These are phyloP conservation scores for Kingdonia uniflora DNA, from an alignment of 164 flowering plant species.

Conservation along the genomic window DNA sequence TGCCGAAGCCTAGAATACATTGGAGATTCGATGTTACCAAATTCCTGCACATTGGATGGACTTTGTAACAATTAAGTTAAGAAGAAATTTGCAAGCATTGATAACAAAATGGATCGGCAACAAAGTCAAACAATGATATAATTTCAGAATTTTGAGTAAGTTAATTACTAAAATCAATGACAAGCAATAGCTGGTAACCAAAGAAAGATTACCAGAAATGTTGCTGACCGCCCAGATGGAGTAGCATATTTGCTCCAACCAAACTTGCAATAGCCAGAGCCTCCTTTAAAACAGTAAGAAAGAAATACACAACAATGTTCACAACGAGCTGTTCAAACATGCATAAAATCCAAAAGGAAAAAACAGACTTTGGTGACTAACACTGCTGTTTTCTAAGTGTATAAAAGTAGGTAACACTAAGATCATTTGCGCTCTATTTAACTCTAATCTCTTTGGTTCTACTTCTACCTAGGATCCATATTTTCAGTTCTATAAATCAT, in stretches of 20 bases:
- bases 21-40: slow-evolving; percentile 86
- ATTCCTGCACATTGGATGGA: slow-evolving; percentile 51
- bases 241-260: slow-evolving; percentile 84
- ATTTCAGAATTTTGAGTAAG: too few species aligned
- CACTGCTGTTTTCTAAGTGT: background rate
- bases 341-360: too few species aligned
- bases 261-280: slow-evolving; percentile 94
- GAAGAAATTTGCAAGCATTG: background rate
- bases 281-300: slow-evolving; percentile 38
- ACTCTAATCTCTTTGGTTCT: background rate
- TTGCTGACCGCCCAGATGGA: slow-evolving; percentile 77
- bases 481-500: too few species aligned
- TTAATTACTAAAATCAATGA: background rate
- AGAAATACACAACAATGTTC: background rate
- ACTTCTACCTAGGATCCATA: too few species aligned
- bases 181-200: background rate
- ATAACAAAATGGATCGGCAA: background rate
- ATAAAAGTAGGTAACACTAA: background rate
- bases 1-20: slow-evolving; percentile 67
- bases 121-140: background rate
- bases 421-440: too few species aligned
- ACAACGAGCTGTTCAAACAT: too few species aligned
- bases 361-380: too few species aligned
- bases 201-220: slow-evolving; percentile 60
- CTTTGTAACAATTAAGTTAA: background rate